phyloP scores from a whole-genome alignment of 1,284 basidiomycete species.

The Chalciporus sp. region DNA sequence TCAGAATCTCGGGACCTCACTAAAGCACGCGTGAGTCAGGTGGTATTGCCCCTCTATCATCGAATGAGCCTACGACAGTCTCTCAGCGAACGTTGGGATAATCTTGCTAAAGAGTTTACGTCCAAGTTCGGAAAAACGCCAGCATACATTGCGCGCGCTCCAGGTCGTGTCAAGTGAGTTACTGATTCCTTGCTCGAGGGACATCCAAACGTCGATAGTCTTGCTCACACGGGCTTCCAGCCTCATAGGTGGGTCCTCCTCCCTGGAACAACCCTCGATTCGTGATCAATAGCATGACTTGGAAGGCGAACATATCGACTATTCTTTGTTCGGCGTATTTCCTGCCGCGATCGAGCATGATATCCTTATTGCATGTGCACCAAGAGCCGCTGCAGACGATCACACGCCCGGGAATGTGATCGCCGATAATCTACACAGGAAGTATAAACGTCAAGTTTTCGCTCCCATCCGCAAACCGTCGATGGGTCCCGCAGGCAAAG shows the following conservation, averaged over 20 bases:
- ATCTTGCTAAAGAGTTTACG: constrained; percentile 64
- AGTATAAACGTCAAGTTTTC: constrained; percentile 62
- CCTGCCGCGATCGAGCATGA: constrained; percentile 86
- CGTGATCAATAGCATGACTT: background rate
- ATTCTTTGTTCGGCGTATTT: constrained; percentile 77
- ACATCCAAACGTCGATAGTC: background rate
- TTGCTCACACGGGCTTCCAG: constrained; percentile 16
- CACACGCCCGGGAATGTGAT: constrained; percentile 51
- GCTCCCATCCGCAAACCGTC: constrained; percentile 44
- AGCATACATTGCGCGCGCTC: constrained; percentile 75
- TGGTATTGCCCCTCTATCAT: background rate
- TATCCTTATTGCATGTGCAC: constrained; percentile 81
- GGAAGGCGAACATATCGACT: constrained; percentile 87
- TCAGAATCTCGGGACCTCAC: constrained; percentile 52
- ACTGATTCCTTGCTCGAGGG: background rate
- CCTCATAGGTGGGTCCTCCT: constrained; percentile 33
- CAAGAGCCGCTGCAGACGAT: constrained; percentile 38
- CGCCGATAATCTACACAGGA: constrained; percentile 66
- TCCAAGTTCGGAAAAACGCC: constrained; percentile 67
- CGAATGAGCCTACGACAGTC: background rate
- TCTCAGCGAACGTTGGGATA: constrained; percentile 61
- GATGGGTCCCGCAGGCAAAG: constrained; percentile 24
- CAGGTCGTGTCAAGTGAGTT: constrained; percentile 81
- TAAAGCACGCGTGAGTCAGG: constrained; percentile 56
- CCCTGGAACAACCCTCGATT: background rate